These are phyloP conservation scores for Extremus antarcticus DNA, from an alignment of 495 filamentous ascomycete genomes.

Conservation along the genomic window DNA sequence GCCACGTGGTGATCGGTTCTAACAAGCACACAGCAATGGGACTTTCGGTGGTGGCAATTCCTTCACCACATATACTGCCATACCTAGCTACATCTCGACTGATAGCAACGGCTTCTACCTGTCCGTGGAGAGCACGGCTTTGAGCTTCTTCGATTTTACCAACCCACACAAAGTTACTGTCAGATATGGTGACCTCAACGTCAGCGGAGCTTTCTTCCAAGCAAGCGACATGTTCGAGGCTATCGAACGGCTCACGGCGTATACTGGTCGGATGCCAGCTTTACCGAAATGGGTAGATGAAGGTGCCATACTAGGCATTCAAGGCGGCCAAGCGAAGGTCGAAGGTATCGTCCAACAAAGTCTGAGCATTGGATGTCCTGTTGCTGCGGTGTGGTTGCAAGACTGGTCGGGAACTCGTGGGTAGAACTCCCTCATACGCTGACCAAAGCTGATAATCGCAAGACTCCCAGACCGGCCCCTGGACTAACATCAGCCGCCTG, in stretches of 20 bases:
- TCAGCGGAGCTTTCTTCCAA: background rate
- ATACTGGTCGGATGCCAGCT: constrained; percentile 2
- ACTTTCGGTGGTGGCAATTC: background rate
- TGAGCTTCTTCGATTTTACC: background rate
- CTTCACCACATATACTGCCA: constrained; percentile 6
- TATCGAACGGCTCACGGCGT: background rate
- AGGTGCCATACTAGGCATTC: constrained; percentile 2
- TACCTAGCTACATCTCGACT: background rate
- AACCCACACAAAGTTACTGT: background rate
- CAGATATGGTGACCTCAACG: background rate
- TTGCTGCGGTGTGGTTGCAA: constrained; percentile 3
- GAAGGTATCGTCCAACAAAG: background rate
- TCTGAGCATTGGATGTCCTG: background rate
- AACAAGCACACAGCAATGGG: background rate
- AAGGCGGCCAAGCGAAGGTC: constrained; percentile 1
- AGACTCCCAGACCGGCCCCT: background rate
- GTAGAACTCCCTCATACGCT: background rate
- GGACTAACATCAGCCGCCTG: background rate
- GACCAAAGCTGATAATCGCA: background rate
- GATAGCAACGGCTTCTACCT: background rate
- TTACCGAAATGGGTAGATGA: constrained; percentile 2
- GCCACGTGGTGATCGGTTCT: background rate
- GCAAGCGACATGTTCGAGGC: constrained; percentile 4
- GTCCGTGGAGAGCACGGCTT: background rate
- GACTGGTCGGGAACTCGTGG: constrained; percentile 1